Conservation (phyloP, 805 yeast genomes). For the Metschnikowia continentalis region DNA sequence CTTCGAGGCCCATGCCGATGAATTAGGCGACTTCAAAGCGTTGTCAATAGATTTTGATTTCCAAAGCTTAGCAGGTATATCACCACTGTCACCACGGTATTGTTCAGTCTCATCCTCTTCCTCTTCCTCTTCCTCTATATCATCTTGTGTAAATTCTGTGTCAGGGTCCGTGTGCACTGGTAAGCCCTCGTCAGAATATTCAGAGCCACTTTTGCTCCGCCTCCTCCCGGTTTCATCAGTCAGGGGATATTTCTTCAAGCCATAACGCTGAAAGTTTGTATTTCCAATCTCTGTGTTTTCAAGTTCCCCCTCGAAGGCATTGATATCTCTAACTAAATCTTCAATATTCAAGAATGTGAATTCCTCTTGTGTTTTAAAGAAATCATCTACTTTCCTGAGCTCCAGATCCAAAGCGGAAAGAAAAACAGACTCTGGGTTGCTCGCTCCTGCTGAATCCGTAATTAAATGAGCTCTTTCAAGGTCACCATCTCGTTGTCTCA, state of each 20-base stretch:
- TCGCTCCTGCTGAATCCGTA: constrained; percentile 15
- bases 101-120: constrained; percentile 10
- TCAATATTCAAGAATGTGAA: constrained; percentile 50
- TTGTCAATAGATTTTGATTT: constrained; percentile 29
- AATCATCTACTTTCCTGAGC: constrained; percentile 67
- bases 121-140: constrained; percentile 11
- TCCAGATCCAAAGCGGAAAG: constrained; percentile 73
- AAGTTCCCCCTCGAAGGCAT: constrained; percentile 49
- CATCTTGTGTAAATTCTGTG: constrained; percentile 31
- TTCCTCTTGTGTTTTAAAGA: constrained; percentile 66
- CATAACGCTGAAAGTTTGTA: constrained; percentile 7
- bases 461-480: constrained; percentile 29
- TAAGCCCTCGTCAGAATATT: constrained; percentile 18
- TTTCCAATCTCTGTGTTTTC: constrained; percentile 8
- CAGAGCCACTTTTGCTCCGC: constrained; percentile 15
- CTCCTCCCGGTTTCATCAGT: constrained; percentile 4
- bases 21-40: constrained; percentile 34
- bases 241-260: constrained; percentile 7
- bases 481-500: constrained; percentile 24
- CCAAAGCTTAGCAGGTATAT: constrained; percentile 7
- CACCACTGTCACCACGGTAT: constrained; percentile 7
- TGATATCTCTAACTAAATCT: constrained; percentile 56
- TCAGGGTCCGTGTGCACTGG: constrained; percentile 29
- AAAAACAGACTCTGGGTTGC: constrained; percentile 58
- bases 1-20: constrained; percentile 19